A percentile compares a stretch with the other conserved stretches of the same genome.
Evolutionary conservation across 257 asterid genomes (phyloP).

Genomic region (Fraxinus anomala): DNA sequence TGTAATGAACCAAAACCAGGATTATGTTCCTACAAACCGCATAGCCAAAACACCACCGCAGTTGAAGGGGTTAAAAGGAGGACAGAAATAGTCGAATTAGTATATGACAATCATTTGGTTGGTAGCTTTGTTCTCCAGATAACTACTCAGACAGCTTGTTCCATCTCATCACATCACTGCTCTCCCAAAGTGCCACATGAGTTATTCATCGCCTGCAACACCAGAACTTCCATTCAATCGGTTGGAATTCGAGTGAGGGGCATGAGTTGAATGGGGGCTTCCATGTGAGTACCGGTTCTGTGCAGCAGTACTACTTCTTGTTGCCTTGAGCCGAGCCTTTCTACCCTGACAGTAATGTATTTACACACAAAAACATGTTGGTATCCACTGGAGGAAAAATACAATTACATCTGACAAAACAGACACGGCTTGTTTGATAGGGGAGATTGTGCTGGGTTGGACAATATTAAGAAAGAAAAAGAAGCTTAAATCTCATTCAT

Average conservation of each 20-base stretch:
- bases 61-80: slow-evolving; percentile 5
- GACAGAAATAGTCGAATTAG: neutral
- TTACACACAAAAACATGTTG: neutral
- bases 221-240: slow-evolving; percentile 59
- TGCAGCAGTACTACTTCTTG: slow-evolving; percentile 79
- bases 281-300: slow-evolving; percentile 72
- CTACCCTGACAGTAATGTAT: slow-evolving; percentile 65
- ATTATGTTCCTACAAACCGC: neutral
- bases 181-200: slow-evolving; percentile 57
- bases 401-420: neutral
- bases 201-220: slow-evolving; percentile 54
- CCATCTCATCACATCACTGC: slow-evolving; percentile 30
- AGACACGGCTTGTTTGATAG: neutral
- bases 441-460: neutral
- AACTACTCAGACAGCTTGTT: neutral
- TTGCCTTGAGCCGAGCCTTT: slow-evolving; percentile 87
- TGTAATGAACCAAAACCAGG: slow-evolving; percentile 22
- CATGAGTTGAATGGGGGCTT: slow-evolving; percentile 46
- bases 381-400: neutral
- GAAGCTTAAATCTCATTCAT: neutral
- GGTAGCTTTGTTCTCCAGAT: neutral
- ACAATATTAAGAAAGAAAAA: neutral
- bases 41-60: neutral
- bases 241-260: slow-evolving; percentile 47
- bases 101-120: neutral